Conservation (phyloP, 2,329 filamentous ascomycete species). For the Bipolaris oryzae region DNA sequence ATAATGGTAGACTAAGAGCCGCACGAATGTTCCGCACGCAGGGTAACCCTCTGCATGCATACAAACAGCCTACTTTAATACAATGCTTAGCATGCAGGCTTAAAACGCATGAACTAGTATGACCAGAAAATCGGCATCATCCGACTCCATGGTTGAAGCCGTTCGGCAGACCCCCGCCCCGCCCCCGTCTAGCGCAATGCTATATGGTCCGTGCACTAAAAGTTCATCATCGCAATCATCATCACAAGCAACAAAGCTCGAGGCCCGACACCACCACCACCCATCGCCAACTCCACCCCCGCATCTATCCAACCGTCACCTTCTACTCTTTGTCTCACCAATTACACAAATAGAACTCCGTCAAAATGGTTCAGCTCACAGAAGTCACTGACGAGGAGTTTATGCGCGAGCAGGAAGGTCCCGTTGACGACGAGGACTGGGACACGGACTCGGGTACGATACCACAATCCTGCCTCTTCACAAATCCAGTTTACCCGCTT, state of each 20-base stretch:
- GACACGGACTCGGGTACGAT: constrained; percentile 87
- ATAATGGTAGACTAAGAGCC: too few species aligned
- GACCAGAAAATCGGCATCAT: too few species aligned
- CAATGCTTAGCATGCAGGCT: too few species aligned
- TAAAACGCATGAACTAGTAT: too few species aligned
- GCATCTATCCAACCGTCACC: constrained; percentile 3
- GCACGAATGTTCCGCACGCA: too few species aligned
- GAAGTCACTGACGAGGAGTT: constrained; percentile 98
- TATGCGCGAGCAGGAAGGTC: constrained; percentile 70
- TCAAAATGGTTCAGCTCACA: constrained; percentile 90
- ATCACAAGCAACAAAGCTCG: constrained; percentile 8
- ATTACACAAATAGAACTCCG: constrained; percentile 5
- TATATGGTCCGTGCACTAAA: constrained; percentile 14
- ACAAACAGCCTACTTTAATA: too few species aligned
- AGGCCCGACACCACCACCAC: constrained; percentile 14
- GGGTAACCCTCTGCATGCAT: too few species aligned
- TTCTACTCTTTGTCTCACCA: not conserved
- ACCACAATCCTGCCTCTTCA: constrained; percentile 54
- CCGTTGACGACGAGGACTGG: constrained; percentile 80
- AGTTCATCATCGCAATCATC: constrained; percentile 22
- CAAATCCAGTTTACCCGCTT: constrained; percentile 54
- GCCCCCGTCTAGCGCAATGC: constrained; percentile 1
- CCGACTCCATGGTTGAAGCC: not conserved
- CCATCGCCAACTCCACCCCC: constrained; percentile 1
- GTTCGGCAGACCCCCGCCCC: constrained; percentile 6